phyloP scores from a whole-genome alignment of 1,284 basidiomycete species.

The Trichosporon coremiiforme region DNA sequence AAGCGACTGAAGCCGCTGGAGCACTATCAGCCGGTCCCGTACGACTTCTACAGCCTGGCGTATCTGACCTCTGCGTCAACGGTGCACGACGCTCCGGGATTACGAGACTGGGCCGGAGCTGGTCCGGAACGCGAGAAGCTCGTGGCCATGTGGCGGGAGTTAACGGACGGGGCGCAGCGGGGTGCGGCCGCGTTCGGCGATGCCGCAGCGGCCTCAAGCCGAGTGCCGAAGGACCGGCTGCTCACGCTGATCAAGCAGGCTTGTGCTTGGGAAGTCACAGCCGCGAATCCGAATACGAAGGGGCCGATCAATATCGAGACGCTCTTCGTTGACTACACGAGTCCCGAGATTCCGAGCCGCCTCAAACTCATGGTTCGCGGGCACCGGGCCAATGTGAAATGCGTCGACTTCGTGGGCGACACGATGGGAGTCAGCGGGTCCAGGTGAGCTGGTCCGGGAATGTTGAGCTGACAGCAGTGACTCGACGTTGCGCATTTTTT shows the following conservation, averaged over 20 bases:
- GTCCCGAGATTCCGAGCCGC: slow-evolving; percentile 42
- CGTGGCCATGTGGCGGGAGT: slow-evolving; percentile 55
- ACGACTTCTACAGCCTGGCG: slow-evolving; percentile 59
- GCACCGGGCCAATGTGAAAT: slow-evolving; percentile 59
- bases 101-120: slow-evolving; percentile 59
- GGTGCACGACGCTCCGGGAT: slow-evolving; percentile 59
- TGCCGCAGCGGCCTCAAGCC: not conserved
- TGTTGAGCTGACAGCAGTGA: slow-evolving; percentile 39
- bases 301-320: slow-evolving; percentile 36
- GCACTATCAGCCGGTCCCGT: slow-evolving; percentile 60
- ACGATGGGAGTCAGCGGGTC: slow-evolving; percentile 57
- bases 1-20: slow-evolving; percentile 60
- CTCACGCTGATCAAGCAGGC: slow-evolving; percentile 58
- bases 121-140: slow-evolving; percentile 52
- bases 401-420: slow-evolving; percentile 56
- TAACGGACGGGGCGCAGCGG: slow-evolving; percentile 36
- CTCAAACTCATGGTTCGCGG: slow-evolving; percentile 47
- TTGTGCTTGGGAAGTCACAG: slow-evolving; percentile 58
- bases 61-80: slow-evolving; percentile 58
- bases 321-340: slow-evolving; percentile 50
- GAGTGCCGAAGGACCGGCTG: slow-evolving; percentile 56
- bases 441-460: slow-evolving; percentile 41
- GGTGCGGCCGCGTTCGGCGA: slow-evolving; percentile 21
- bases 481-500: slow-evolving; percentile 50
- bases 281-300: slow-evolving; percentile 5